phyloP scores from a whole-genome alignment of 2,329 filamentous ascomycete genomes.

The Sporothrix pallida region DNA sequence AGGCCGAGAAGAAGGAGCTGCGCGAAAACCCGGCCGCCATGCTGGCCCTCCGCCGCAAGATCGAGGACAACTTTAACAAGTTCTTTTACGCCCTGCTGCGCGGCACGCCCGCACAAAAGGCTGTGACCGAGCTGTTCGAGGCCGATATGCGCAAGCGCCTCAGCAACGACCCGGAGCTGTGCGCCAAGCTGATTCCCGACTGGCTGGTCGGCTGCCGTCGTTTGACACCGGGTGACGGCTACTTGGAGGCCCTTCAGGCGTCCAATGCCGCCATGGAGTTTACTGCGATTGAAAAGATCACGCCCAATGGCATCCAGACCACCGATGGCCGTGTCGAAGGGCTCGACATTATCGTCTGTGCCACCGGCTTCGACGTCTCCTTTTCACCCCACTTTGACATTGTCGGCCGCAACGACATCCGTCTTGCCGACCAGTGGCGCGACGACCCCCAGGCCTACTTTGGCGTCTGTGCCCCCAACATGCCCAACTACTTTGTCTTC shows the following conservation, averaged over 20 bases:
- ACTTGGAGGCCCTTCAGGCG: slow-evolving; percentile 50
- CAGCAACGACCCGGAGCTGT: slow-evolving; percentile 48
- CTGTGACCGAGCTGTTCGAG: slow-evolving; percentile 4
- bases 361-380: slow-evolving; percentile 47
- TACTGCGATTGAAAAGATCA: slow-evolving; percentile 48
- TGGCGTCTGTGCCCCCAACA: slow-evolving; percentile 15
- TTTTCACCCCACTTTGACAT: slow-evolving; percentile 44
- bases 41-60: slow-evolving; percentile 2
- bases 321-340: slow-evolving; percentile 42
- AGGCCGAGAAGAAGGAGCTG: slow-evolving; percentile 9
- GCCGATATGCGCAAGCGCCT: slow-evolving; percentile 23
- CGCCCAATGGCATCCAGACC: slow-evolving; percentile 42
- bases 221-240: slow-evolving; percentile 51
- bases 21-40: slow-evolving; percentile 11
- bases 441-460: slow-evolving; percentile 23
- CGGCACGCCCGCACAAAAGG: slow-evolving; percentile 15
- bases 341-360: slow-evolving; percentile 43
- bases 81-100: slow-evolving; percentile 26
- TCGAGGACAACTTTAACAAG: slow-evolving; percentile 26
- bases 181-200: slow-evolving; percentile 51
- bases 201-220: slow-evolving; percentile 53
- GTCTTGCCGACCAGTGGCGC: slow-evolving; percentile 35
- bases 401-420: slow-evolving; percentile 23
- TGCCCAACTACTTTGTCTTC: slow-evolving; percentile 34
- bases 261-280: slow-evolving; percentile 52